phyloP scores from a whole-genome alignment of 1,284 basidiomycete species.

The Cutaneotrichosporon daszewskae region DNA sequence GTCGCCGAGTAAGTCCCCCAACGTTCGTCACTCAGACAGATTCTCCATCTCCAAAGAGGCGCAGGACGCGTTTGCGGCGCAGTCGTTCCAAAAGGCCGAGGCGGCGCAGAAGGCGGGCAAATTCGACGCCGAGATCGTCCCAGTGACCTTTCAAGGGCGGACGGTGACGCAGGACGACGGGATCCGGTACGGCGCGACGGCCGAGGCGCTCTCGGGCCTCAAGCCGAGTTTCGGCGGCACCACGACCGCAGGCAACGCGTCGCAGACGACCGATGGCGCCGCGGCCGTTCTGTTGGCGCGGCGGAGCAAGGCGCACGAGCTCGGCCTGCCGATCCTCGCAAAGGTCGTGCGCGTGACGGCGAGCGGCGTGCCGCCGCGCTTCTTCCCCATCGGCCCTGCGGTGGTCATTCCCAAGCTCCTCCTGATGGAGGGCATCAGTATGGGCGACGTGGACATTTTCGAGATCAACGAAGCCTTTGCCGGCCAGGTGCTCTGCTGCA shows the following conservation, averaged over 20 bases:
- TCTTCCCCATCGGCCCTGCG: constrained; percentile 77
- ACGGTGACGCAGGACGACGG: constrained; percentile 77
- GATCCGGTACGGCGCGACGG: constrained; percentile 77
- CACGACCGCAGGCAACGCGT: constrained; percentile 56
- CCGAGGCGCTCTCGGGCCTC: constrained; percentile 70
- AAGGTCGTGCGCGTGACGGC: constrained; percentile 72
- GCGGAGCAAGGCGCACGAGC: constrained; percentile 71
- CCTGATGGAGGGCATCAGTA: constrained; percentile 59
- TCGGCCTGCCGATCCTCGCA: constrained; percentile 78
- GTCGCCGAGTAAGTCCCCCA: constrained; percentile 60
- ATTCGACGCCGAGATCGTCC: constrained; percentile 80
- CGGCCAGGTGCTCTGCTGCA: constrained; percentile 70
- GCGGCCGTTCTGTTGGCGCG: constrained; percentile 80
- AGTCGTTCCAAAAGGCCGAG: constrained; percentile 71
- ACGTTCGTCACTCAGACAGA: neutral
- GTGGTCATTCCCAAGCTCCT: constrained; percentile 72
- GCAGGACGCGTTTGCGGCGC: constrained; percentile 80
- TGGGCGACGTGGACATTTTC: constrained; percentile 75
- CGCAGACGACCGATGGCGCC: constrained; percentile 90
- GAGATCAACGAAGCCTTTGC: constrained; percentile 83
- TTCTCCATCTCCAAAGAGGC: constrained; percentile 58
- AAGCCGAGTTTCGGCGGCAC: constrained; percentile 76
- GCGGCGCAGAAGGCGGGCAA: constrained; percentile 75
- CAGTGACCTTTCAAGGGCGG: constrained; percentile 58
- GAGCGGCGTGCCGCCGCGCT: constrained; percentile 68